These are phyloP conservation scores for Durio zibethinus DNA, from an alignment of 345 rosid genomes.

Conservation along the genomic window DNA sequence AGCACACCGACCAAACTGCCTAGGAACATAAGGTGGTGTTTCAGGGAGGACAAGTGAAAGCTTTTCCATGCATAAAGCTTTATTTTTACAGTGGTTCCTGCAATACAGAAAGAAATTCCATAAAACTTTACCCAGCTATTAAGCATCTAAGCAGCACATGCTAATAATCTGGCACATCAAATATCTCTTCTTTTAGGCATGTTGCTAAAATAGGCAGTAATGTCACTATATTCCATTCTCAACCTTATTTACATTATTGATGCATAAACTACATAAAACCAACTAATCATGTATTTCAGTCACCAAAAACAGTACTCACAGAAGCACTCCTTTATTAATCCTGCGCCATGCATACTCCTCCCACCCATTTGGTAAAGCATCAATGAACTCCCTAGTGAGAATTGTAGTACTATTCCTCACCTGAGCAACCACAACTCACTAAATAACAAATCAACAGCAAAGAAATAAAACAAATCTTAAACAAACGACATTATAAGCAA, in stretches of 20 bases:
- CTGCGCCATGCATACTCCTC: constrained; percentile 95
- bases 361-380: constrained; percentile 93
- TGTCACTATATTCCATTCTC: not conserved
- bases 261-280: not conserved
- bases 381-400: constrained; percentile 90
- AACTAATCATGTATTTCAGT: not conserved
- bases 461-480: constrained; percentile 20
- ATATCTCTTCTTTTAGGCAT: not conserved
- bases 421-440: constrained; percentile 58
- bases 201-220: not conserved
- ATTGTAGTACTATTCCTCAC: constrained; percentile 86
- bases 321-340: constrained; percentile 82
- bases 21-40: constrained; percentile 75
- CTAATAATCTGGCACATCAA: not conserved
- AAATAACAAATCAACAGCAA: constrained; percentile 39
- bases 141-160: not conserved
- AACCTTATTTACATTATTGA: not conserved
- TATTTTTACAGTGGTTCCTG: constrained; percentile 81
- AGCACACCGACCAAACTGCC: constrained; percentile 83
- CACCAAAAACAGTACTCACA: constrained; percentile 46
- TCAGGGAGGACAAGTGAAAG: constrained; percentile 83
- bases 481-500: not conserved
- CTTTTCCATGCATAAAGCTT: constrained; percentile 74
- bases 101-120: constrained; percentile 18
- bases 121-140: constrained; percentile 1